Percentiles rank a stretch among this genome's conserved stretches.
Evolutionary conservation across 2,329 filamentous ascomycete genomes (phyloP).

Genomic region (Cladobotryum mycophilum): DNA sequence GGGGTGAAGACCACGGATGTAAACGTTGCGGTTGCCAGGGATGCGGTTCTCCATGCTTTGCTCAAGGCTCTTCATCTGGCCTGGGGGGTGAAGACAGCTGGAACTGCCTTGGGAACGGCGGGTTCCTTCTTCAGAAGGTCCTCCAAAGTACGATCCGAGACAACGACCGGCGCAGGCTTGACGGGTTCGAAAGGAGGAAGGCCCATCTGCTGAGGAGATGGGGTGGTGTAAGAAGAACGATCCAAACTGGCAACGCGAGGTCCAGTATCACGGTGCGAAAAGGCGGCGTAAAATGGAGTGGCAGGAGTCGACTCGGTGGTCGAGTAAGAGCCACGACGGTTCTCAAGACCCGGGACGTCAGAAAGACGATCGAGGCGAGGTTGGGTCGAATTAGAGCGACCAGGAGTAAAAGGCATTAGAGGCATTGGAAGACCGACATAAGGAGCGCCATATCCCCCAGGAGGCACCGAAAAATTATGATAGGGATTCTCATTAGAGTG

Average conservation of each 20-base stretch:
- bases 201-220: constrained; percentile 56
- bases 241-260: constrained; percentile 54
- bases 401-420: constrained; percentile 47
- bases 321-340: constrained; percentile 61
- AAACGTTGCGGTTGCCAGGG: constrained; percentile 90
- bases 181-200: constrained; percentile 32
- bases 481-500: constrained; percentile 30
- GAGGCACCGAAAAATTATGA: constrained; percentile 25
- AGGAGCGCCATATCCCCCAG: constrained; percentile 29
- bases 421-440: constrained; percentile 32
- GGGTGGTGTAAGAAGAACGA: constrained; percentile 59
- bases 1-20: constrained; percentile 91
- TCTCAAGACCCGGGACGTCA: constrained; percentile 57
- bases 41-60: constrained; percentile 92
- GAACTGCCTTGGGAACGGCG: constrained; percentile 78
- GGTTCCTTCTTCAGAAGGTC: constrained; percentile 70
- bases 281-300: constrained; percentile 57
- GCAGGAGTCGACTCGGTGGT: constrained; percentile 61
- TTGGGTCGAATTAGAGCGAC: constrained; percentile 38
- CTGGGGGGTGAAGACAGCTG: constrained; percentile 82
- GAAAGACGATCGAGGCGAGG: constrained; percentile 44
- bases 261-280: constrained; percentile 53
- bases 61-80: constrained; percentile 82
- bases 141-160: constrained; percentile 50
- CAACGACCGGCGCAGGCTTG: constrained; percentile 35